Percentiles rank a stretch among this genome's conserved stretches.
phyloP scores from a whole-genome alignment of 176 grass and related monocot species.

The Chloris gayana region DNA sequence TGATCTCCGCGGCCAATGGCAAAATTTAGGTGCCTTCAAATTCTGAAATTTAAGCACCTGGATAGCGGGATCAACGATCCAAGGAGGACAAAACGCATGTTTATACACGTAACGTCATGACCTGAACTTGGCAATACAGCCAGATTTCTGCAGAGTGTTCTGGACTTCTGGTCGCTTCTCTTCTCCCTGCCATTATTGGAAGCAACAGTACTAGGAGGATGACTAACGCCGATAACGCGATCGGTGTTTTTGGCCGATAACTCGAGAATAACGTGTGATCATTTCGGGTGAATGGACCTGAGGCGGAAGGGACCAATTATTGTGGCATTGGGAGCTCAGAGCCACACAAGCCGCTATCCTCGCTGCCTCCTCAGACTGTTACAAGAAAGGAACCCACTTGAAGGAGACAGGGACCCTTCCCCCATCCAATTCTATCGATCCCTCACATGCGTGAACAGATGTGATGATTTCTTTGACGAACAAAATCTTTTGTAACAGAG shows the following conservation, averaged over 20 bases:
- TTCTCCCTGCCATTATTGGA: background rate
- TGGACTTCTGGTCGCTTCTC: background rate
- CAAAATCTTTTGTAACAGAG: background rate
- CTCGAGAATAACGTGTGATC: background rate
- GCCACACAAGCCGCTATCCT: slow-evolving; percentile 43
- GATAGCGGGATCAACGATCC: background rate
- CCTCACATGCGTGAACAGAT: background rate
- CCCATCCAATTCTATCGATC: background rate
- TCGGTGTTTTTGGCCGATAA: background rate
- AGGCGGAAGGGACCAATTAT: slow-evolving; percentile 36
- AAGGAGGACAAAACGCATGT: background rate
- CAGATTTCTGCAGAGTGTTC: background rate
- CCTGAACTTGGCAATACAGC: background rate
- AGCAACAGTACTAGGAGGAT: background rate
- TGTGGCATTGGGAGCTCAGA: slow-evolving; percentile 37
- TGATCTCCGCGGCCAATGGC: slow-evolving; percentile 22
- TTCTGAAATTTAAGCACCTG: too few relatives aligned
- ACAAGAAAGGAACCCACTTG: slow-evolving; percentile 47
- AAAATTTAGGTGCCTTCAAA: too few relatives aligned
- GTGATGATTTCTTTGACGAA: slow-evolving; percentile 6
- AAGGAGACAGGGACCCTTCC: slow-evolving; percentile 35
- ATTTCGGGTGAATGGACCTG: background rate
- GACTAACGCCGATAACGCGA: background rate
- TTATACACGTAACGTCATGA: background rate
- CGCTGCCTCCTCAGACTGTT: slow-evolving; percentile 50